These are phyloP conservation scores for Yarrowia sp. DNA, from an alignment of 805 yeast genomes.

Conservation along the genomic window DNA sequence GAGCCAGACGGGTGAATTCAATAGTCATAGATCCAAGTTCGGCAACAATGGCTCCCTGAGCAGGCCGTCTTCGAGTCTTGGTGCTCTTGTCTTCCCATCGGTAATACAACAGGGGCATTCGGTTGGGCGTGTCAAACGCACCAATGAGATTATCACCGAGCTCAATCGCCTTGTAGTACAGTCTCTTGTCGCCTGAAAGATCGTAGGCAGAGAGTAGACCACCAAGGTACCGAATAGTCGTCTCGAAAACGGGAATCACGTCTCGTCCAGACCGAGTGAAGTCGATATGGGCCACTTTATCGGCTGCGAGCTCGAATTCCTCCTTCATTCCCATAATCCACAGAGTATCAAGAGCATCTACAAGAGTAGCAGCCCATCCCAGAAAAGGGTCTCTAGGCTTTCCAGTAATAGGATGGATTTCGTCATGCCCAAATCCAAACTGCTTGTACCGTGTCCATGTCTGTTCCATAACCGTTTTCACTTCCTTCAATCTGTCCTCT, in stretches of 20 bases:
- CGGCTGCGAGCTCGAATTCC: slow-evolving; percentile 53
- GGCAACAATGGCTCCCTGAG: slow-evolving; percentile 51
- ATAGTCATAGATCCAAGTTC: slow-evolving; percentile 59
- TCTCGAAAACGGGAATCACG: slow-evolving; percentile 59
- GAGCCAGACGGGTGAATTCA: slow-evolving; percentile 62
- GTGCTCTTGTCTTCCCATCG: slow-evolving; percentile 51
- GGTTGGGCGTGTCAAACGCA: slow-evolving; percentile 66
- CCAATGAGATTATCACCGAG: slow-evolving; percentile 59
- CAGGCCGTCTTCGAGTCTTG: slow-evolving; percentile 46
- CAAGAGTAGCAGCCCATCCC: slow-evolving; percentile 61
- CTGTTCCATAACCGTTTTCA: slow-evolving; percentile 52
- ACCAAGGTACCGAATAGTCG: slow-evolving; percentile 60
- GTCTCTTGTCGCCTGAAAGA: slow-evolving; percentile 51
- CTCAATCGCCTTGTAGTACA: slow-evolving; percentile 54
- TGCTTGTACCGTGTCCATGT: slow-evolving; percentile 57
- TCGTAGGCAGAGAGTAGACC: slow-evolving; percentile 63
- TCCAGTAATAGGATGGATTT: slow-evolving; percentile 53
- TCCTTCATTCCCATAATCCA: slow-evolving; percentile 55
- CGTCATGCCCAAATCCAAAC: slow-evolving; percentile 58
- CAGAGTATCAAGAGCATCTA: slow-evolving; percentile 62
- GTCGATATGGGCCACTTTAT: slow-evolving; percentile 51
- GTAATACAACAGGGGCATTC: slow-evolving; percentile 59
- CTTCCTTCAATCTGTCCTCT: slow-evolving; percentile 44
- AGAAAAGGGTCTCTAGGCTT: slow-evolving; percentile 52
- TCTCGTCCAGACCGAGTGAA: slow-evolving; percentile 53